Base-by-base conservation (phyloP, 2,329 filamentous ascomycete species). In the Fusarium sp. region DNA sequence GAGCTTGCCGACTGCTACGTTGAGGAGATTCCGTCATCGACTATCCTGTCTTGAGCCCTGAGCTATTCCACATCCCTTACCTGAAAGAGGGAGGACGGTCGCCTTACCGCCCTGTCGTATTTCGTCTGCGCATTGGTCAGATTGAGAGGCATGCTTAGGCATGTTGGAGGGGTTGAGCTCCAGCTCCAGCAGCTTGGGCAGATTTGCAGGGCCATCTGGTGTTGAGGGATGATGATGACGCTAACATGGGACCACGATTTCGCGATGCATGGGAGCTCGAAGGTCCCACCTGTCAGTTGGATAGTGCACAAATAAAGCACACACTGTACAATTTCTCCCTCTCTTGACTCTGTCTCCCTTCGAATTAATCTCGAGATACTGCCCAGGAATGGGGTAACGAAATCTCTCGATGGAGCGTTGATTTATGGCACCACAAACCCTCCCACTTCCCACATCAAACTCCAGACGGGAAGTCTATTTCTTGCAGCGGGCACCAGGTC, bases 211-310 rank as follows among this genome's bases (percentile, higher is more conserved):
- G 33, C 48, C 33, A 67, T 69, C 66, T 67, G 66, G 66, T 51
- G 67, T 59, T 61, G 65, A 66, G 50, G 58, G 62, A 65, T 63
- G 66, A 65, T 67, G 72, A 71, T 74, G 72, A 74, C 72, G 72
- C 59, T 43, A 55, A 59, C 47, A 74, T 74, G 69, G 58, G 70
- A 63, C 72, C 70, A 74, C 53, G 50, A 47, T 52, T 56, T 41
- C 25, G 42, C 29, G 45, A 52, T 40, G 56, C 68, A 70, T 71
- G 53, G 53, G 50, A 43, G 51, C 53, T 49, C 56, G 23, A 35
- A 37, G 41, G 51, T 46, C 23, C 40, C 43, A 54, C 58, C 49
- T 63, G 46, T 47, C 33, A 51, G 46, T 47, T 27, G 48, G 48
- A 35, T 35, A 18, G 61, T 57, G 35, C 21, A 21, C n/a, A 13